These are phyloP conservation scores for Coemansia sp. DNA, from an alignment of 192 early-diverging fungal species.

Conservation along the genomic window DNA sequence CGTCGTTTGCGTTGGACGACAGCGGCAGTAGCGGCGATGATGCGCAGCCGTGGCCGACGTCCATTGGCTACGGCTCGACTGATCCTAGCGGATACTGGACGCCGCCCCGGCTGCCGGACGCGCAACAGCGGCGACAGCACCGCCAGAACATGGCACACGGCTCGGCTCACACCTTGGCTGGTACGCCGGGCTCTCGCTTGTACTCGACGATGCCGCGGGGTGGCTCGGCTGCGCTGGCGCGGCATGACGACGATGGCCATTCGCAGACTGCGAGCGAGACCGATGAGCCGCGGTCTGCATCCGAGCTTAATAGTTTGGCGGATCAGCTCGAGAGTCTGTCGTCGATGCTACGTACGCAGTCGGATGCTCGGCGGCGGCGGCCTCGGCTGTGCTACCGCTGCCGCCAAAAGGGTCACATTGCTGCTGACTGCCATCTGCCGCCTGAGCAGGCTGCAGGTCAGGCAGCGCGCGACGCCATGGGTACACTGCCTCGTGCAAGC, in stretches of 20 bases:
- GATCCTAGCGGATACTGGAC: conserved; percentile 27
- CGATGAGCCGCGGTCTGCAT: conserved; percentile 30
- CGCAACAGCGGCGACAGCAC: conserved; percentile 42
- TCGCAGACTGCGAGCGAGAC: conserved; percentile 19
- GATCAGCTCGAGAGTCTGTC: conserved; percentile 51
- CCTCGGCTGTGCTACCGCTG: conserved; percentile 53
- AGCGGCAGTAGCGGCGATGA: conserved; percentile 8
- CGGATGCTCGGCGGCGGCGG: conserved; percentile 41
- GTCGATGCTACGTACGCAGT: conserved; percentile 43
- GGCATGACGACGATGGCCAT: conserved; percentile 10
- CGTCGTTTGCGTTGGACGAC: conserved; percentile 48
- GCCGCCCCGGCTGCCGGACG: conserved; percentile 31
- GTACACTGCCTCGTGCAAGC: conserved; percentile 13
- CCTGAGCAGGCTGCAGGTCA: conserved; percentile 26
- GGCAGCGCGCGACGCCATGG: conserved; percentile 25
- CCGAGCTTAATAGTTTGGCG: conserved; percentile 41
- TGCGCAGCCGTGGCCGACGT: background rate
- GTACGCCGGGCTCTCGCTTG: background rate
- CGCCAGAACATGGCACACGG: conserved; percentile 36
- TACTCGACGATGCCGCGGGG: background rate
- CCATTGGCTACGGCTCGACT: background rate
- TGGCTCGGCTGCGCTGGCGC: background rate
- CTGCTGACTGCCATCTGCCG: conserved; percentile 41
- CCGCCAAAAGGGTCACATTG: conserved; percentile 52
- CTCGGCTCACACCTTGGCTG: conserved; percentile 6